A percentile compares a stretch with the other conserved stretches of the same genome.
Conservation (phyloP, 441 rosid species). For the Gossypium aridum region DNA sequence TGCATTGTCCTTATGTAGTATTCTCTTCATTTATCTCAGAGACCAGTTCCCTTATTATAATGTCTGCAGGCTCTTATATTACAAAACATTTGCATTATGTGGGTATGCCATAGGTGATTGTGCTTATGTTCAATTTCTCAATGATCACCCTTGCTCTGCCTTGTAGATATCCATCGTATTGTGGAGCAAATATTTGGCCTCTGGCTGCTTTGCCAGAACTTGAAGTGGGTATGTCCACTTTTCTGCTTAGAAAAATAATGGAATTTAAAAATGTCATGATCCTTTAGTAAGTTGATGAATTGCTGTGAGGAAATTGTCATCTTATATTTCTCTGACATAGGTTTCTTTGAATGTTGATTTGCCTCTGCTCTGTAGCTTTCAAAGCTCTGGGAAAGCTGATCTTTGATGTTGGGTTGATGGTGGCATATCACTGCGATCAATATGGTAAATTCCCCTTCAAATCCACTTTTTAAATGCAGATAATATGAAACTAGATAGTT, state of each 20-base stretch:
- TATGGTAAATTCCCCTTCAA: slow-evolving; percentile 47
- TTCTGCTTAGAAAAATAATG: neutral
- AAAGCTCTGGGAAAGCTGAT: slow-evolving; percentile 87
- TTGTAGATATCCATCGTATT: slow-evolving; percentile 82
- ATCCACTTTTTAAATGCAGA: neutral
- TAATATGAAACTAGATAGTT: neutral
- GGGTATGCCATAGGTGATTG: neutral
- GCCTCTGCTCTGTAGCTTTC: slow-evolving; percentile 47
- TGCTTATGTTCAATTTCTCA: slow-evolving; percentile 4
- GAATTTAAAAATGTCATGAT: neutral
- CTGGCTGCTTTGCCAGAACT: slow-evolving; percentile 62
- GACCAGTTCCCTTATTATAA: neutral
- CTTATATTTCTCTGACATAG: slow-evolving; percentile 4
- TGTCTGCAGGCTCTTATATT: neutral
- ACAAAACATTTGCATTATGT: neutral
- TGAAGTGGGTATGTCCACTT: slow-evolving; percentile 56
- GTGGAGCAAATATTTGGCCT: slow-evolving; percentile 96
- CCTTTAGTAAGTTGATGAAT: neutral
- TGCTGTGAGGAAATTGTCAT: slow-evolving; percentile 1
- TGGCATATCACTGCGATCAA: slow-evolving; percentile 87
- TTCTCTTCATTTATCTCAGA: neutral
- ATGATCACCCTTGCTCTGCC: slow-evolving; percentile 12
- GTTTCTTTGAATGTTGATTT: slow-evolving; percentile 15
- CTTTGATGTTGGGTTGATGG: slow-evolving; percentile 75
- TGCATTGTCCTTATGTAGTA: neutral